Percentiles rank a stretch among this genome's conserved stretches.
phyloP scores from a whole-genome alignment of 352 stramenopile genomes.

The Pythium chondricola region DNA sequence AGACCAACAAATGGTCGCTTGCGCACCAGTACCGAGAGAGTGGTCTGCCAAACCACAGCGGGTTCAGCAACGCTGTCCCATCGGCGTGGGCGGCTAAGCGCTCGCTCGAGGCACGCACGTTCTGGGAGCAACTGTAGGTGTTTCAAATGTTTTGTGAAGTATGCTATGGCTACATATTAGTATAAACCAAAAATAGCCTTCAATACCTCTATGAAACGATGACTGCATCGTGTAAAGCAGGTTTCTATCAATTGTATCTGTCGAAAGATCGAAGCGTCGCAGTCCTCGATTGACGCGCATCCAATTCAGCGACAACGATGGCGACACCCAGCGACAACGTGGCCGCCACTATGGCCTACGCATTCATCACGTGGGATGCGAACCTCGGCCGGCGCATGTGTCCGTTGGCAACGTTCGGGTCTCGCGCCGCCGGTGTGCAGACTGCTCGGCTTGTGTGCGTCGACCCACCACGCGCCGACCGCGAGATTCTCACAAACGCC shows the following conservation, averaged over 20 bases:
- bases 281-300: too few species aligned
- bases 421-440: slow-evolving; percentile 19
- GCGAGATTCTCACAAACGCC: slow-evolving; percentile 39
- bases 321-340: too few species aligned
- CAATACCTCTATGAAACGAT: too few species aligned
- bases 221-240: too few species aligned
- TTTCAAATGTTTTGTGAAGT: neutral
- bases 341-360: slow-evolving; percentile 23
- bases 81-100: slow-evolving; percentile 25
- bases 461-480: slow-evolving; percentile 50
- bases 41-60: slow-evolving; percentile 28
- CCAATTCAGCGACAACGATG: too few species aligned
- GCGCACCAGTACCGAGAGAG: slow-evolving; percentile 38
- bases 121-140: too few species aligned
- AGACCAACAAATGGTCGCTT: slow-evolving; percentile 11
- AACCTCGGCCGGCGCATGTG: slow-evolving; percentile 30
- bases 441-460: slow-evolving; percentile 41
- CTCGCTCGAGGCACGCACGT: slow-evolving; percentile 10
- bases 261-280: too few species aligned
- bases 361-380: slow-evolving; percentile 54
- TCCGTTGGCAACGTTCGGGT: slow-evolving; percentile 60
- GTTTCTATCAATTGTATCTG: too few species aligned
- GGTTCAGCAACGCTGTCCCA: slow-evolving; percentile 38
- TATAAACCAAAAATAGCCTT: too few species aligned
- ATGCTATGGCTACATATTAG: slow-evolving; percentile 14